phyloP scores from a whole-genome alignment of 148 eudicot species.

The Beta vulgaris region DNA sequence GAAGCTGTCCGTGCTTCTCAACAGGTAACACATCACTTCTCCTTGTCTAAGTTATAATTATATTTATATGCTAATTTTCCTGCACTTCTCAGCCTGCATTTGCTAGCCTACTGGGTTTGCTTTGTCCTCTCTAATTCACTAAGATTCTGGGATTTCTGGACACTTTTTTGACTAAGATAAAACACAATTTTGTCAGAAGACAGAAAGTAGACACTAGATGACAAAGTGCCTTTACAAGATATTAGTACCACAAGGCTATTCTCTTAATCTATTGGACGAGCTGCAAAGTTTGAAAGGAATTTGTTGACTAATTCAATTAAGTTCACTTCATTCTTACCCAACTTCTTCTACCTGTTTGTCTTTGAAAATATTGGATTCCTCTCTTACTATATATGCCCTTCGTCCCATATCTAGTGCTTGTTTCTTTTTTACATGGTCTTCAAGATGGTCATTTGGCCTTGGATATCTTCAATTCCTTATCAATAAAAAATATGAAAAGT shows the following conservation, averaged over 20 bases:
- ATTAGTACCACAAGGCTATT: background rate
- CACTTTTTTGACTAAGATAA: background rate
- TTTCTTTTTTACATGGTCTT: too few relatives aligned
- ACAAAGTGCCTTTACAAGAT: background rate
- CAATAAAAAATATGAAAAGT: too few relatives aligned
- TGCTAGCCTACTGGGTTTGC: background rate
- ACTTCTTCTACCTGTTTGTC: background rate
- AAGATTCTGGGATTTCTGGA: background rate
- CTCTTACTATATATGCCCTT: background rate
- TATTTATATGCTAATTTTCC: background rate
- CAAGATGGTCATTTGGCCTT: too few relatives aligned
- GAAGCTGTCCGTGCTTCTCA: conserved; percentile 93
- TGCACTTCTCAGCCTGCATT: background rate
- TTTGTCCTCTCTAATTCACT: background rate
- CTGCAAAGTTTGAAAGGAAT: background rate
- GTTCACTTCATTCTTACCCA: background rate
- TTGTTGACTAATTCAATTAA: background rate
- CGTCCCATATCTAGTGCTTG: too few relatives aligned
- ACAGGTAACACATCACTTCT: conserved; percentile 47
- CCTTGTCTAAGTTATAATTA: background rate
- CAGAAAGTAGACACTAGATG: background rate
- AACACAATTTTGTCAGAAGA: background rate
- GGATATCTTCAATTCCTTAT: too few relatives aligned
- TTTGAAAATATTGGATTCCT: background rate
- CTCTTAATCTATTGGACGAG: background rate